Evolutionary conservation across 2,329 filamentous ascomycete genomes (phyloP), one percentile per base, ranked within the genome.

Genomic region (Albophoma yamanashiensis): DNA sequence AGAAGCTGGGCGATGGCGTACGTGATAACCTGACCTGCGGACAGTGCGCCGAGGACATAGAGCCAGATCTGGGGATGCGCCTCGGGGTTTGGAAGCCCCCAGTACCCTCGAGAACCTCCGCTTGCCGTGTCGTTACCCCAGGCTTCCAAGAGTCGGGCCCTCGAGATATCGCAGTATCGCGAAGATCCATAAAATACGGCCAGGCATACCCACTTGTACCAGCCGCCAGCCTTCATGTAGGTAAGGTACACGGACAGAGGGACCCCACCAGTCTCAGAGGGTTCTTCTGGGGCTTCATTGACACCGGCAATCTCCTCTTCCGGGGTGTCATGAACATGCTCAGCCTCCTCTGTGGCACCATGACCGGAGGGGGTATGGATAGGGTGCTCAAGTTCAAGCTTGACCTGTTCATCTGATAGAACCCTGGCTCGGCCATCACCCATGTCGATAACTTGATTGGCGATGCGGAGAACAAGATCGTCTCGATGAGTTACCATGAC

Each of bases 401-500:
- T 70, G 14, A 81, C 73, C 27, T 82, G 73, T 2, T 81, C 74
- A 4, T 76, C 72, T 15, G 75, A 76, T 53, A 82, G 71, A 1
- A 82, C 71, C 52, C 72, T 76, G 4, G 84, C 86, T 57, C 71
- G 74, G 1, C 89, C 88, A 42, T 87, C 77, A 0, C 79, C 71
- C 12, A 96, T 79, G 60, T 92, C 84, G 12, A 96, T 74, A 20
- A 91, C 81, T 67, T 94, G 89, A 56, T 86, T 78, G 2, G 91
- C 89, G 52, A 92, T 77, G n/a, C 82, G 79, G 25, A 84, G 81
- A 61, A 91, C 89, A 12, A 96, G 76, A 62, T 92, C 87, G n/a
- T 92, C 87, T 43, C 87, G 81, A 69, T 92, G 89, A 0, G 91
- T 92, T 56, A 93, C 89, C 50, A 92, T 83, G n/a, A 94, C 82